Conservation (phyloP, 768 basidiomycete genomes). For the Tephrocybe sp. region DNA sequence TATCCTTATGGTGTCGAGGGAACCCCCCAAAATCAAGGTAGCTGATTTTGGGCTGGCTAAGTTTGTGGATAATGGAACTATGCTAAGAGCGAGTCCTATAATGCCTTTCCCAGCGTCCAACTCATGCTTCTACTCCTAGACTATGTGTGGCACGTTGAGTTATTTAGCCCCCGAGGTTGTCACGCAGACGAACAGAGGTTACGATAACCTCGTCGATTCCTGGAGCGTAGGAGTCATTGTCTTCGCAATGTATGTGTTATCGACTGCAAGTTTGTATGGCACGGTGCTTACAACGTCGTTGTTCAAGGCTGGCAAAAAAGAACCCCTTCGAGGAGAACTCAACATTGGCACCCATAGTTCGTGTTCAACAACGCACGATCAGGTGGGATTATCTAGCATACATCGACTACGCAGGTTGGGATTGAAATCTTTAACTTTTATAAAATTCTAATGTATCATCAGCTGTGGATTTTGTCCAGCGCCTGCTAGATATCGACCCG, state of each 20-base stretch:
- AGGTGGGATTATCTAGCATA: conserved; percentile 54
- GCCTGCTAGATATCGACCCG: conserved; percentile 66
- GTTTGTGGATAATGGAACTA: conserved; percentile 72
- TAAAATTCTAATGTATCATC: neutral
- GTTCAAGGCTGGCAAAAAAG: conserved; percentile 62
- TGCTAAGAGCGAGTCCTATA: conserved; percentile 55
- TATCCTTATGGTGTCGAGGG: conserved; percentile 67
- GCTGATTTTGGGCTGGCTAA: conserved; percentile 98
- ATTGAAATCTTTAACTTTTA: neutral
- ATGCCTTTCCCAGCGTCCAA: neutral
- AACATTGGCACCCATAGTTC: conserved; percentile 50
- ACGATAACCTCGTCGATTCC: conserved; percentile 87
- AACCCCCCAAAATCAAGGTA: conserved; percentile 76
- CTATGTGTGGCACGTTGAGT: conserved; percentile 93
- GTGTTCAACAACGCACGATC: conserved; percentile 54
- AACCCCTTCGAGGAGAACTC: conserved; percentile 81
- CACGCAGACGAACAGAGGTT: conserved; percentile 61
- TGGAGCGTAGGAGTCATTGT: conserved; percentile 97
- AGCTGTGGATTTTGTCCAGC: conserved; percentile 64
- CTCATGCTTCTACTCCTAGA: conserved; percentile 36
- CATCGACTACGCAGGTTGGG: conserved; percentile 47
- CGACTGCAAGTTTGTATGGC: neutral
- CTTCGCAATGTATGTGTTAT: conserved; percentile 66
- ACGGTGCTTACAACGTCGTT: conserved; percentile 1
- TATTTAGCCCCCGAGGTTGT: conserved; percentile 95